A percentile compares a stretch with the other conserved stretches of the same genome.
Conservation (phyloP, 352 stramenopile species). For the Phytophthora colocasiae region DNA sequence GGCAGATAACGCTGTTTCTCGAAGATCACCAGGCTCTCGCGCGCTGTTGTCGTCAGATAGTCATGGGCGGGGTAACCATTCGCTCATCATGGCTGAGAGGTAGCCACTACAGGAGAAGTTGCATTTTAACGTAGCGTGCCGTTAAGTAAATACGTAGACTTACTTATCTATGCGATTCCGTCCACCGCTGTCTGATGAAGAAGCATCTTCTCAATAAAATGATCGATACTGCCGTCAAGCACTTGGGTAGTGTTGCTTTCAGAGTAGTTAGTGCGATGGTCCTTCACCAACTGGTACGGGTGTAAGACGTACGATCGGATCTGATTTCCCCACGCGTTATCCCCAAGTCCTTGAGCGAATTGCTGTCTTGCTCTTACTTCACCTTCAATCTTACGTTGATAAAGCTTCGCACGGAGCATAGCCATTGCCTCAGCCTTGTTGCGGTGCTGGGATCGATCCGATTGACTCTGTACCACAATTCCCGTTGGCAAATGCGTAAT, state of each 20-base stretch:
- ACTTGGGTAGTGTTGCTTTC: constrained; percentile 88
- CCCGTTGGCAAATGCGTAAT: constrained; percentile 96
- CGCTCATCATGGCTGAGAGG: constrained; percentile 40
- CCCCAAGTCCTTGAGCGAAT: constrained; percentile 70
- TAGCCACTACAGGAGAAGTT: constrained; percentile 2
- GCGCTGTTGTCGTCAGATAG: constrained; percentile 25
- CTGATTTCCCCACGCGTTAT: constrained; percentile 87
- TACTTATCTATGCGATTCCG: constrained; percentile 8
- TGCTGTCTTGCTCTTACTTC: constrained; percentile 52
- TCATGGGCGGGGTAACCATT: constrained; percentile 23
- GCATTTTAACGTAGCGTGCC: constrained; percentile 7
- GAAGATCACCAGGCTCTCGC: constrained; percentile 23
- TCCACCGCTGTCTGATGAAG: constrained; percentile 39
- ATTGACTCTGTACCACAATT: constrained; percentile 94
- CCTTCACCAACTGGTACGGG: constrained; percentile 99
- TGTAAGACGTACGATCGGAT: constrained; percentile 98
- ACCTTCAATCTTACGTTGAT: constrained; percentile 72
- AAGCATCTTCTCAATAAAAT: constrained; percentile 83
- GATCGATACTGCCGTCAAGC: constrained; percentile 91
- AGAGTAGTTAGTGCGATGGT: constrained; percentile 93
- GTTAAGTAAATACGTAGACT: constrained; percentile 26
- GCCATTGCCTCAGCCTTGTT: constrained; percentile 95
- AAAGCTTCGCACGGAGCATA: constrained; percentile 76
- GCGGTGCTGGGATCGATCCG: constrained; percentile 93
- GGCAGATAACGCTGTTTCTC: constrained; percentile 43